Evolutionary conservation across 805 yeast genomes (phyloP).

Genomic region (Cyberlindnera maritima): DNA sequence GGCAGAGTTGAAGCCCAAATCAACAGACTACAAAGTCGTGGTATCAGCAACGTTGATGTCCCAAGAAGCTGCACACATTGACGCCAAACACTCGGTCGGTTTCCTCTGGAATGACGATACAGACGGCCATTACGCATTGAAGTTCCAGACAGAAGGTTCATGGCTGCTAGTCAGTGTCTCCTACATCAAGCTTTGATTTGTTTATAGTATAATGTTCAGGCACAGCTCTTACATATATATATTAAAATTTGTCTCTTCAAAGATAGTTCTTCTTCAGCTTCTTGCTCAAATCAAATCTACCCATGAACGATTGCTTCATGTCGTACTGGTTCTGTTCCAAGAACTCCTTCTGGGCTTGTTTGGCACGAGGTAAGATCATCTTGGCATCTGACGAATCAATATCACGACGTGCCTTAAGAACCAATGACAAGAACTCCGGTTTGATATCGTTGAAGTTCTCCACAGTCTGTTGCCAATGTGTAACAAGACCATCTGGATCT

Average conservation of each 20-base stretch:
- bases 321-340: slow-evolving; percentile 9
- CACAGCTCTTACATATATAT: too few species aligned
- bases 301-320: slow-evolving; percentile 17
- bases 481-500: slow-evolving; percentile 45
- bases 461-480: slow-evolving; percentile 59
- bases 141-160: slow-evolving; percentile 1
- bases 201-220: too few species aligned
- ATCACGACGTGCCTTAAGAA: slow-evolving; percentile 47
- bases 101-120: slow-evolving; percentile 13
- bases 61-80: background rate
- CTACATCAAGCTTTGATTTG: slow-evolving; percentile 10
- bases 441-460: slow-evolving; percentile 76
- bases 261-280: slow-evolving; percentile 17
- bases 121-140: slow-evolving; percentile 13
- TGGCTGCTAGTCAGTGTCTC: slow-evolving; percentile 8
- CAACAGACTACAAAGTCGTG: slow-evolving; percentile 11
- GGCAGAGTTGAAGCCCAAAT: background rate
- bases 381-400: slow-evolving; percentile 26
- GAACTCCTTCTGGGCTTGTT: slow-evolving; percentile 10
- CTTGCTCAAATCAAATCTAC: slow-evolving; percentile 12
- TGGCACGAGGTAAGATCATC: slow-evolving; percentile 14
- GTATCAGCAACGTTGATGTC: slow-evolving; percentile 5
- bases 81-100: slow-evolving; percentile 8
- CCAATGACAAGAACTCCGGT: slow-evolving; percentile 60
- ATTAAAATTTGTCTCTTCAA: too few species aligned